phyloP scores from a whole-genome alignment of 1,284 basidiomycete genomes.

The Cutaneotrichosporon sp. region DNA sequence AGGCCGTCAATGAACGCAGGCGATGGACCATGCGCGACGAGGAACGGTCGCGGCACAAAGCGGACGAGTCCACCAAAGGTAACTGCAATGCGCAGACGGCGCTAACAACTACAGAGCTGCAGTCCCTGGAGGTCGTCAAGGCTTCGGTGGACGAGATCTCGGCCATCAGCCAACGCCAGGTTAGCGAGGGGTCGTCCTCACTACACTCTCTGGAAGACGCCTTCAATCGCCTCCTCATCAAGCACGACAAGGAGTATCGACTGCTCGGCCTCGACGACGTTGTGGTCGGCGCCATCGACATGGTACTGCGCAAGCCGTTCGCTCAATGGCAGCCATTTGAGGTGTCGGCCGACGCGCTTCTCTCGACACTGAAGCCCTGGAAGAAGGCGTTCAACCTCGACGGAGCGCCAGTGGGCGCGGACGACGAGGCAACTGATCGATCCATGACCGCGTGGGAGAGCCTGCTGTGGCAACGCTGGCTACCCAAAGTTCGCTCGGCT shows the following conservation, averaged over 20 bases:
- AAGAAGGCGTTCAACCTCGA: conserved; percentile 45
- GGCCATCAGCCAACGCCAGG: conserved; percentile 63
- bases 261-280: conserved; percentile 83
- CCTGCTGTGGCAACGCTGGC: conserved; percentile 90
- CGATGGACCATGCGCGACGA: conserved; percentile 63
- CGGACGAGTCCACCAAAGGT: conserved; percentile 59
- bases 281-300: conserved; percentile 84
- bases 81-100: conserved; percentile 11
- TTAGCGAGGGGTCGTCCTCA: conserved; percentile 54
- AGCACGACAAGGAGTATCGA: conserved; percentile 77
- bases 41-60: conserved; percentile 70
- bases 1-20: conserved; percentile 74
- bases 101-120: conserved; percentile 62
- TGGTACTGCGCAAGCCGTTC: conserved; percentile 55
- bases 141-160: conserved; percentile 70
- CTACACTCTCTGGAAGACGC: conserved; percentile 69
- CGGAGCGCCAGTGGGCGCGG: conserved; percentile 5
- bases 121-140: conserved; percentile 72
- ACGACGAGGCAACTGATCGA: conserved; percentile 17
- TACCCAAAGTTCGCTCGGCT: conserved; percentile 85
- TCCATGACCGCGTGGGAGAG: conserved; percentile 94
- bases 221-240: conserved; percentile 69
- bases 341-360: conserved; percentile 37
- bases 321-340: conserved; percentile 47
- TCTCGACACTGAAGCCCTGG: conserved; percentile 50